phyloP scores from a whole-genome alignment of 345 rosid genomes.

The Eucalyptus victrix region DNA sequence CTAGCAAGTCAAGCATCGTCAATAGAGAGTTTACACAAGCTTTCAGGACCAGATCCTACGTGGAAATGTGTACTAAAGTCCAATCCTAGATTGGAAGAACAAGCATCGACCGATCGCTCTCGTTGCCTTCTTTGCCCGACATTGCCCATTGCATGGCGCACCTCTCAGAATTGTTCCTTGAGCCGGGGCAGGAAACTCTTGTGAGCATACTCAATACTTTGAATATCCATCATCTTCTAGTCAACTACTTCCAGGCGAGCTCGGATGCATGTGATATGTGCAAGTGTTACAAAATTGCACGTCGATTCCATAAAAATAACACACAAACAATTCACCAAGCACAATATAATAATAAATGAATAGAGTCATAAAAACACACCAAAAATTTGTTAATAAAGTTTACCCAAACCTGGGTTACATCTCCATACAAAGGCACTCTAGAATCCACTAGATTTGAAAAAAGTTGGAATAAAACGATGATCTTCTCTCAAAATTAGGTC shows the following conservation, averaged over 20 bases:
- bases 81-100: slow-evolving; percentile 23
- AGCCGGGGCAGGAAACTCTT: slow-evolving; percentile 43
- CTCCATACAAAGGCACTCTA: too few relatives aligned
- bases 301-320: too few relatives aligned
- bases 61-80: slow-evolving; percentile 45
- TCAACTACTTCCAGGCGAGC: slow-evolving; percentile 43
- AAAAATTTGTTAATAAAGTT: too few relatives aligned
- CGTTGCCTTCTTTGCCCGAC: neutral
- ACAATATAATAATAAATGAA: too few relatives aligned
- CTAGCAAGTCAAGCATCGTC: slow-evolving; percentile 25
- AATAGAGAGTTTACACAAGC: slow-evolving; percentile 77
- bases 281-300: too few relatives aligned
- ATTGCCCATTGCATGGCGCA: neutral
- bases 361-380: too few relatives aligned
- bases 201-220: slow-evolving; percentile 17
- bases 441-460: too few relatives aligned
- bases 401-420: too few relatives aligned
- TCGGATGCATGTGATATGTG: slow-evolving; percentile 45
- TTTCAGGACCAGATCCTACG: slow-evolving; percentile 62
- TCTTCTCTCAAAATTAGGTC: too few relatives aligned
- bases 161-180: slow-evolving; percentile 43
- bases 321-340: too few relatives aligned
- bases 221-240: slow-evolving; percentile 26
- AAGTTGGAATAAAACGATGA: too few relatives aligned
- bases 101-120: slow-evolving; percentile 1